Base-by-base conservation (phyloP, 148 eudicot genomes). In the Nyssa sinensis region DNA sequence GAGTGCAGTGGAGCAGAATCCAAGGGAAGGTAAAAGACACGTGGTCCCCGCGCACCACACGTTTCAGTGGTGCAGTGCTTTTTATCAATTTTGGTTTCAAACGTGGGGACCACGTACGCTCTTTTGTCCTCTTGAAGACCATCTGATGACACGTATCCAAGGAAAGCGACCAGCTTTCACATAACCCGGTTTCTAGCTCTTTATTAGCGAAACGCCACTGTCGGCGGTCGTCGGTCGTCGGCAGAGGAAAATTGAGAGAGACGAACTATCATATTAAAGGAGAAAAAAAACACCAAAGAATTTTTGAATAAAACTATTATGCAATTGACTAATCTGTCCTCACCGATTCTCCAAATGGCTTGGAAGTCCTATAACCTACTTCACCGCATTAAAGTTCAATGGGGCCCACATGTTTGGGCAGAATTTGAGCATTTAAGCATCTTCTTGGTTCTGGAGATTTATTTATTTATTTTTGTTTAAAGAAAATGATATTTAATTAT, bases 21-120 rank as follows among this genome's bases (percentile, higher is more conserved):
- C 5, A 17, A 32, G 39, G n/a, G 19, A 24, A 64, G 35, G 21
- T 7, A 33, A n/a, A 64, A 35, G 68, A 65, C 68, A 35, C n/a
- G 68, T 65, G 68, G 68, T 25, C 28, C 68, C 47, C 2, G 16
- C 14, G 25, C 23, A 25, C 44, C 47, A 21, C 68, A 65, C 68
- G 49, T 21, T 34, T 34, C 47, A 33, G 28, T 34, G 23, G 6
- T 13, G 1, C 3, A 14, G 4, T 62, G 37, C 35, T 30, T 29
- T 29, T 14, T 29, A 3, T n/a, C n/a, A 14, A 31, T 4, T 29
- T 63, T 3, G 5, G 2, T 63, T 4, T 63, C 30, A 39, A 5
- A 24, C 10, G 37, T 9, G 66, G 66, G 66, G 66, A 63, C 66
- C 66, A 32, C 66, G 23, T 63, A 44, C 17, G 51, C 51, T 44